These are phyloP conservation scores for Neurospora sp. DNA, from an alignment of 495 filamentous ascomycete species.

Conservation along the genomic window DNA sequence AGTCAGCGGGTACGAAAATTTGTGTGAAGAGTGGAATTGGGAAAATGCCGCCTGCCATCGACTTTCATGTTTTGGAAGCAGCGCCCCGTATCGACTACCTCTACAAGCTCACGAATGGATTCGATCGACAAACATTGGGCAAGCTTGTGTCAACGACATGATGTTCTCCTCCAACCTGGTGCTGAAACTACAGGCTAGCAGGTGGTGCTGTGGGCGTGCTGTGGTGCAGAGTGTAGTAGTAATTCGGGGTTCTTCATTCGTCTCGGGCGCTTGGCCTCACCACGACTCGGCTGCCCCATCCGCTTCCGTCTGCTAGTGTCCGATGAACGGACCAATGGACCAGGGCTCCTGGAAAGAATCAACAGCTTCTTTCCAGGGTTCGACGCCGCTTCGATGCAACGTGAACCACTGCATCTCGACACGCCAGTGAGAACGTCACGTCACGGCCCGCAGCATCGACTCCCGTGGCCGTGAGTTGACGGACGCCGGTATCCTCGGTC, in stretches of 20 bases:
- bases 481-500: not conserved
- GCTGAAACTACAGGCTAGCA: not conserved
- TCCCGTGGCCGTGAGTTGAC: not conserved
- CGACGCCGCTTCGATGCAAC: not conserved
- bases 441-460: not conserved
- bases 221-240: not conserved
- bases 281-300: not conserved
- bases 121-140: not conserved
- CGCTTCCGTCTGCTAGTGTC: not conserved
- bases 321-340: not conserved
- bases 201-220: not conserved
- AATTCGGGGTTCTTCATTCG: not conserved
- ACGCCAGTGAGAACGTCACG: not conserved
- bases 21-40: not conserved
- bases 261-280: not conserved
- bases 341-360: not conserved
- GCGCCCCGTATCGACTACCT: not conserved
- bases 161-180: not conserved
- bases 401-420: not conserved
- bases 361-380: not conserved
- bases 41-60: not conserved
- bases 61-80: not conserved
- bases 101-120: not conserved
- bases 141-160: not conserved
- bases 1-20: not conserved